Conservation (phyloP, 441 rosid species). For the Populus tomentosa region DNA sequence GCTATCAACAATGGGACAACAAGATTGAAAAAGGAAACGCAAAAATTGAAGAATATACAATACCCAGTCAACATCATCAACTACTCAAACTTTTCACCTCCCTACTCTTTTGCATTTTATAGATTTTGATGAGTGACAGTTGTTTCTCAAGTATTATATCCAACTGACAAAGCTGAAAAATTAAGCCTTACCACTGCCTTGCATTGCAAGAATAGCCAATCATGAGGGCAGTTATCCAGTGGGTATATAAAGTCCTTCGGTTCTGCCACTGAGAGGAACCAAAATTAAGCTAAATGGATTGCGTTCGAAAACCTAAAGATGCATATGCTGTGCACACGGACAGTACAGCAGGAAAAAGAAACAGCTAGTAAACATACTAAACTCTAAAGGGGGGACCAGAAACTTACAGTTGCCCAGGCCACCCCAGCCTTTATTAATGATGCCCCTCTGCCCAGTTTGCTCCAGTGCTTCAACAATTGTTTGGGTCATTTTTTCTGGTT, state of each 20-base stretch:
- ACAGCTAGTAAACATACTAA: background rate
- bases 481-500: constrained; percentile 87
- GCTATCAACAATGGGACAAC: background rate
- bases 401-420: constrained; percentile 88
- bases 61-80: background rate
- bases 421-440: constrained; percentile 98
- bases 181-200: constrained; percentile 82
- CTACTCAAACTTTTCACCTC: too few relatives aligned
- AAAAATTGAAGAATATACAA: background rate
- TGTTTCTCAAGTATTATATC: background rate
- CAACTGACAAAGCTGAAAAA: background rate
- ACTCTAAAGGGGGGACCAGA: constrained; percentile 2
- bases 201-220: constrained; percentile 92
- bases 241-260: constrained; percentile 72
- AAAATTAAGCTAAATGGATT: constrained; percentile 15
- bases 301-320: background rate
- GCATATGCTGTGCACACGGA: background rate
- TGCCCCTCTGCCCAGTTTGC: constrained; percentile 88
- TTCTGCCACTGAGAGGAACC: constrained; percentile 63
- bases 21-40: background rate
- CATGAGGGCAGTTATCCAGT: constrained; percentile 91
- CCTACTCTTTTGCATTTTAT: too few relatives aligned
- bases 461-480: constrained; percentile 78
- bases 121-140: background rate
- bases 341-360: constrained; percentile 8